These are phyloP conservation scores for Globisporangium rhizosaccharum DNA, from an alignment of 352 stramenopile genomes.

Conservation along the genomic window DNA sequence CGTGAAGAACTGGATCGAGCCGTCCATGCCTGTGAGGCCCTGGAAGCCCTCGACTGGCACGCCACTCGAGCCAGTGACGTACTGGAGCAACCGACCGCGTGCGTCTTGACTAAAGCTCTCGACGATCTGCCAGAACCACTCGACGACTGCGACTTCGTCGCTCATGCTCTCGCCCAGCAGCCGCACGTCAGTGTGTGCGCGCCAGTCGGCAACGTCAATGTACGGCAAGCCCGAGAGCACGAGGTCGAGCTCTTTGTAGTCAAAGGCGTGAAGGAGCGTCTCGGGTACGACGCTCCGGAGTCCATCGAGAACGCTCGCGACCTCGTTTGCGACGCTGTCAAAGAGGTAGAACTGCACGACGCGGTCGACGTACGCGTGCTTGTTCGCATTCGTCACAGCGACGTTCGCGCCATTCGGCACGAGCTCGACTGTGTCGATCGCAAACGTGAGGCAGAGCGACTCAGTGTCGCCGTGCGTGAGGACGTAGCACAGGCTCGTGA, in stretches of 20 bases:
- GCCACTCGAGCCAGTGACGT: constrained; percentile 74
- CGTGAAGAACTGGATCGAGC: constrained; percentile 65
- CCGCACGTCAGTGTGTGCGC: constrained; percentile 59
- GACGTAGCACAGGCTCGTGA: constrained; percentile 62
- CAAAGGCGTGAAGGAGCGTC: constrained; percentile 95
- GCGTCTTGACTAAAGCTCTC: constrained; percentile 51
- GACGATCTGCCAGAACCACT: constrained; percentile 82
- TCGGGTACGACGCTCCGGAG: constrained; percentile 95
- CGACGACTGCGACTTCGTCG: constrained; percentile 38
- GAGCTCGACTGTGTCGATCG: constrained; percentile 47
- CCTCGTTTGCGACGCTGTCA: constrained; percentile 86
- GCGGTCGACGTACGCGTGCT: constrained; percentile 90
- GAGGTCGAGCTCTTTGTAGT: constrained; percentile 96
- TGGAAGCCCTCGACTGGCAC: constrained; percentile 81
- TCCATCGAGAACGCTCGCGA: constrained; percentile 75
- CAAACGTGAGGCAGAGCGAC: constrained; percentile 59
- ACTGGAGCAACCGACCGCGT: constrained; percentile 72
- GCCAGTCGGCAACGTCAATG: constrained; percentile 89
- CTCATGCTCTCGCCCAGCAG: constrained; percentile 20
- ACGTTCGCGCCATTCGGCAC: constrained; percentile 53
- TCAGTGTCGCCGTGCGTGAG: constrained; percentile 48
- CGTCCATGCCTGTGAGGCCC: constrained; percentile 73
- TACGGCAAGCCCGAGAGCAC: constrained; percentile 59
- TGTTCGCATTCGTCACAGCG: constrained; percentile 92
- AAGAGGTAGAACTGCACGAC: constrained; percentile 95